Evolutionary conservation across 2,329 filamentous ascomycete species (phyloP).

Genomic region (Aspergillus niger): DNA sequence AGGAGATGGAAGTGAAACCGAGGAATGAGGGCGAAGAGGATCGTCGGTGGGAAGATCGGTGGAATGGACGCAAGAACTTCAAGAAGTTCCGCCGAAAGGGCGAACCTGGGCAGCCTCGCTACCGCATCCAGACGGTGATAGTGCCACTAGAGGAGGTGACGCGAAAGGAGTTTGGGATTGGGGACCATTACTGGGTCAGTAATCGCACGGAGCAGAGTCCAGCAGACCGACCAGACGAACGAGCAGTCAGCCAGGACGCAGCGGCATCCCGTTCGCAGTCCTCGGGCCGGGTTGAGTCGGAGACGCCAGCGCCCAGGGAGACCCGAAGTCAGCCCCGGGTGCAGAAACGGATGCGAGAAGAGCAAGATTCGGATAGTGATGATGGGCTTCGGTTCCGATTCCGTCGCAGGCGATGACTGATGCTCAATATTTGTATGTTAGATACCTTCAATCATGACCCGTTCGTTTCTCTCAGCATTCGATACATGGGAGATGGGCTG

Average conservation of each 20-base stretch:
- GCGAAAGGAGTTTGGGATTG: conserved; percentile 70
- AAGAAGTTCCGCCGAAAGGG: conserved; percentile 69
- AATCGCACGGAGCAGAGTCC: conserved; percentile 29
- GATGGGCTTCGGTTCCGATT: conserved; percentile 61
- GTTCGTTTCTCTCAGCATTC: no score
- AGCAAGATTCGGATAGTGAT: conserved; percentile 57
- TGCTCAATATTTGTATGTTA: no score
- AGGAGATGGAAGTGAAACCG: conserved; percentile 67
- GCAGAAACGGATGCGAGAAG: conserved; percentile 39
- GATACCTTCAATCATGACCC: no score
- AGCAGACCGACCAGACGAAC: conserved; percentile 24
- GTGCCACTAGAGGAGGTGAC: conserved; percentile 71
- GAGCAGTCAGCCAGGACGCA: conserved; percentile 8
- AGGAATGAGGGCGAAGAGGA: conserved; percentile 38
- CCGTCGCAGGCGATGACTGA: conserved; percentile 44
- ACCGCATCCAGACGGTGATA: conserved; percentile 59
- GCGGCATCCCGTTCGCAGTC: conserved; percentile 16
- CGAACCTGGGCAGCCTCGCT: conserved; percentile 38
- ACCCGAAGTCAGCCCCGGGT: conserved; percentile 15
- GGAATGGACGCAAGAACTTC: conserved; percentile 96
- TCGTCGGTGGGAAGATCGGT: conserved; percentile 78
- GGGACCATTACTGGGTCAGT: conserved; percentile 71
- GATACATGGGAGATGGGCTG: no score
- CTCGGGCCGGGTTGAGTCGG: conserved; percentile 25
- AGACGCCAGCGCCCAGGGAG: conserved; percentile 11